Evolutionary conservation across 1,139 yeast species (phyloP).

Genomic region (Zygosaccharomyces sapae): DNA sequence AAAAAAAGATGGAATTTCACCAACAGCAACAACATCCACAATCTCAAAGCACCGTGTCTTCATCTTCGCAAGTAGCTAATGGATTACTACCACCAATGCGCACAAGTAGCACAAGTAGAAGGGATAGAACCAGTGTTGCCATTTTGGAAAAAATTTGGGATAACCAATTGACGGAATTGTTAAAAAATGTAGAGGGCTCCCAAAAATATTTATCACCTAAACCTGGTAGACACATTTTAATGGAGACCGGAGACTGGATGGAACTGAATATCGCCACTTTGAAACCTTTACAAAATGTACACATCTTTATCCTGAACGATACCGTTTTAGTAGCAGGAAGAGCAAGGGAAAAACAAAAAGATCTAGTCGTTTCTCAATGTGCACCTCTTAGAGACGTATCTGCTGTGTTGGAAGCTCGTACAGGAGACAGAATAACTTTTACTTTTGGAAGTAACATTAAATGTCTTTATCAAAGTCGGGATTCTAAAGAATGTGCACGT

Average conservation of each 20-base stretch:
- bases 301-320: conserved; percentile 74
- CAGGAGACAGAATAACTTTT: conserved; percentile 31
- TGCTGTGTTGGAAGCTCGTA: conserved; percentile 35
- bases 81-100: conserved; percentile 28
- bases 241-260: conserved; percentile 81
- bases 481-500: conserved; percentile 54
- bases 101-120: conserved; percentile 29
- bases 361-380: conserved; percentile 70
- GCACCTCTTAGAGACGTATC: conserved; percentile 68
- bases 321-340: conserved; percentile 69
- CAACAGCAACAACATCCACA: conserved; percentile 21
- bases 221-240: conserved; percentile 78
- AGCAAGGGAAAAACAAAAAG: conserved; percentile 42
- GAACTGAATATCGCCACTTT: conserved; percentile 85
- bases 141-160: conserved; percentile 81
- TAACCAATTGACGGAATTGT: conserved; percentile 63
- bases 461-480: conserved; percentile 49
- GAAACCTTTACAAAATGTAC: conserved; percentile 74
- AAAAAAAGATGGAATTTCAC: conserved; percentile 49
- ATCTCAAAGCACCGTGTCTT: conserved; percentile 14
- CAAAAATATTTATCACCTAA: conserved; percentile 71
- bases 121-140: conserved; percentile 66
- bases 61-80: conserved; percentile 9
- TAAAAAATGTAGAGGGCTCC: conserved; percentile 86
- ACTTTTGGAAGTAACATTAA: conserved; percentile 21